Conservation (phyloP, 805 yeast species). For the Millerozyma miso region DNA sequence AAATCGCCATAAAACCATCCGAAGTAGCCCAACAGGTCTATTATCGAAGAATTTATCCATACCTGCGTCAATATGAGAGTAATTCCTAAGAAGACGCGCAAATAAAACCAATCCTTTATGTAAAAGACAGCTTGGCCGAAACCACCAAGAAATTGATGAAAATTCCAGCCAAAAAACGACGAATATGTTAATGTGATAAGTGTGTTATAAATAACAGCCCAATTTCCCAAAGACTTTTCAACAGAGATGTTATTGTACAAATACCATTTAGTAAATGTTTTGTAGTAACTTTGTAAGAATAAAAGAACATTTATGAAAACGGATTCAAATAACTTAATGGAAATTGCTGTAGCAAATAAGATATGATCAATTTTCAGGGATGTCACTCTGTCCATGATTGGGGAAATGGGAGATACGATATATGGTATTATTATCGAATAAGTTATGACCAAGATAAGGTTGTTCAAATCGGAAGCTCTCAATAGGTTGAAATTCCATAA, state of each 20-base stretch:
- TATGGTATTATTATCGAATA: slow-evolving; percentile 42
- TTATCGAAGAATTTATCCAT: slow-evolving; percentile 67
- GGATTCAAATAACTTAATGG: slow-evolving; percentile 48
- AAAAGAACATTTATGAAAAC: slow-evolving; percentile 48
- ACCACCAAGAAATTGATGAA: slow-evolving; percentile 20
- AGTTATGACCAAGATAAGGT: slow-evolving; percentile 39
- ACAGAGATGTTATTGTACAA: slow-evolving; percentile 62
- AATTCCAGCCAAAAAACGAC: slow-evolving; percentile 43
- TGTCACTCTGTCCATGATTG: slow-evolving; percentile 14
- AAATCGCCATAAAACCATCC: slow-evolving; percentile 94
- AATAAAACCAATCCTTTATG: slow-evolving; percentile 37
- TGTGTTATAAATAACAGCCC: slow-evolving; percentile 62
- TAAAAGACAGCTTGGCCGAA: slow-evolving; percentile 14
- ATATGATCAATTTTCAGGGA: slow-evolving; percentile 14
- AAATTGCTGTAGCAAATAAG: slow-evolving; percentile 38
- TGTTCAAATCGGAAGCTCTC: slow-evolving; percentile 60
- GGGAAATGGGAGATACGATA: slow-evolving; percentile 17
- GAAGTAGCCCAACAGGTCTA: slow-evolving; percentile 69
- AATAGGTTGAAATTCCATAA: slow-evolving; percentile 59
- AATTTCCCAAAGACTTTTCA: slow-evolving; percentile 63
- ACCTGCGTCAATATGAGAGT: slow-evolving; percentile 55
- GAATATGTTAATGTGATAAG: slow-evolving; percentile 51
- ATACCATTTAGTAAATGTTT: slow-evolving; percentile 61
- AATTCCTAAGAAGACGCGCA: slow-evolving; percentile 56
- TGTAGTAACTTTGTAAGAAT: slow-evolving; percentile 53